A percentile compares a stretch with the other conserved stretches of the same genome.
phyloP scores from a whole-genome alignment of 805 yeast species.

The Dipodascopsis tothii region DNA sequence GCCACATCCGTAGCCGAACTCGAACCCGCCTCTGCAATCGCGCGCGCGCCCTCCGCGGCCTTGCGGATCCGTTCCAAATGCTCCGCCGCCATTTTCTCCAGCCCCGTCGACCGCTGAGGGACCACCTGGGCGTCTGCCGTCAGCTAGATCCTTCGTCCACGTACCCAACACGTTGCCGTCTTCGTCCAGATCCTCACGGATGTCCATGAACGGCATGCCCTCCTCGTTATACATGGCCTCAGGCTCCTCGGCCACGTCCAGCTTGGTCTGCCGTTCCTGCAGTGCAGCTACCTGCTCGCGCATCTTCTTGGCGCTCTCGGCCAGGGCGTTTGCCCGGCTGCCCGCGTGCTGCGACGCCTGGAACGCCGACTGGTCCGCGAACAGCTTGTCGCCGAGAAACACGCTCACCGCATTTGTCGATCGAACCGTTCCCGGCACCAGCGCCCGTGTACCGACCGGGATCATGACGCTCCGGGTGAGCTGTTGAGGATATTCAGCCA shows the following conservation, averaged over 20 bases:
- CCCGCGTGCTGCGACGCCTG: slow-evolving; percentile 17
- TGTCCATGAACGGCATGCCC: slow-evolving; percentile 67
- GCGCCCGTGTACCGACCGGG: slow-evolving; percentile 11
- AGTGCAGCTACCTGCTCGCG: slow-evolving; percentile 5
- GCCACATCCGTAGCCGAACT: too few relatives aligned
- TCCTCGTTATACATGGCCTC: slow-evolving; percentile 32
- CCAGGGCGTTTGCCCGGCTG: slow-evolving; percentile 1
- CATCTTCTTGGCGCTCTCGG: slow-evolving; percentile 1
- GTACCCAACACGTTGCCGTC: slow-evolving; percentile 55
- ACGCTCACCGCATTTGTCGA: slow-evolving; percentile 18
- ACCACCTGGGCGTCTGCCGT: too few relatives aligned
- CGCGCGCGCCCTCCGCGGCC: too few relatives aligned
- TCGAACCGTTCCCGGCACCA: slow-evolving; percentile 12
- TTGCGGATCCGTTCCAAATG: too few relatives aligned
- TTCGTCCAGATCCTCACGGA: slow-evolving; percentile 76
- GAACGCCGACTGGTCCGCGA: slow-evolving; percentile 14
- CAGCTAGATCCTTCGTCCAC: too few relatives aligned
- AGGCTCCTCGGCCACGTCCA: slow-evolving; percentile 6
- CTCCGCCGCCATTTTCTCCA: too few relatives aligned
- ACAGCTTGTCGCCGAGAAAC: slow-evolving; percentile 15
- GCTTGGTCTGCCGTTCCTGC: slow-evolving; percentile 8
- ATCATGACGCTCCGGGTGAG: slow-evolving; percentile 6
- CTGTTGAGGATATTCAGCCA: slow-evolving; percentile 8
- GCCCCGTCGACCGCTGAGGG: too few relatives aligned
- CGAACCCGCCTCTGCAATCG: too few relatives aligned